A percentile compares a stretch with the other conserved stretches of the same genome.
Conservation (phyloP, 352 stramenopile genomes). For the Pythium rhizo-oryzae region DNA sequence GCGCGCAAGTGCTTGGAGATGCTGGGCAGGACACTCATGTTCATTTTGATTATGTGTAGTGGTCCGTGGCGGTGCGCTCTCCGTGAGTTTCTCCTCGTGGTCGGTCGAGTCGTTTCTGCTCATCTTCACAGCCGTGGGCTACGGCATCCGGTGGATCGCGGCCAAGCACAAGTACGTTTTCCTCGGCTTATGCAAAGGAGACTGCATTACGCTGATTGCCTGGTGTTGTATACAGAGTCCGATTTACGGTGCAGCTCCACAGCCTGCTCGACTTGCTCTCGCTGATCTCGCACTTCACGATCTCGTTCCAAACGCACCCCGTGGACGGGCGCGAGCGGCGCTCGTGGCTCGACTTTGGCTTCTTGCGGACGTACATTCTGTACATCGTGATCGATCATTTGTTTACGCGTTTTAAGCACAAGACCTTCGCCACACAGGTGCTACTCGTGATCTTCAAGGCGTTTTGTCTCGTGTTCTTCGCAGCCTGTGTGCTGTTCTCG, state of each 20-base stretch:
- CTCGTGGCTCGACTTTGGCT: conserved; percentile 89
- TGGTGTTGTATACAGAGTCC: conserved; percentile 41
- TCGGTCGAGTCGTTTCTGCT: conserved; percentile 79
- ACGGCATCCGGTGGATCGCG: conserved; percentile 73
- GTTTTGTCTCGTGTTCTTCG: conserved; percentile 81
- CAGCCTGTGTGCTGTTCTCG: conserved; percentile 80
- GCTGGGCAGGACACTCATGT: not conserved
- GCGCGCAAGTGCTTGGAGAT: too few species aligned
- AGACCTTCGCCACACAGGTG: conserved; percentile 82
- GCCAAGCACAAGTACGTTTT: conserved; percentile 80
- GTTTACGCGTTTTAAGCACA: conserved; percentile 72
- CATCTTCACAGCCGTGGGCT: conserved; percentile 72
- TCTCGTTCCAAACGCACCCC: conserved; percentile 74
- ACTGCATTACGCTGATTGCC: not conserved
- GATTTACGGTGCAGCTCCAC: conserved; percentile 62
- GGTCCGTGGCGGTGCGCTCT: conserved; percentile 64
- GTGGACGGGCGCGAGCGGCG: conserved; percentile 50
- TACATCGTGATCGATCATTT: conserved; percentile 81
- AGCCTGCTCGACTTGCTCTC: conserved; percentile 84
- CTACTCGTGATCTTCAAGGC: conserved; percentile 80
- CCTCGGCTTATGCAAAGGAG: not conserved
- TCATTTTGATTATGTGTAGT: conserved; percentile 35
- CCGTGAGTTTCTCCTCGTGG: conserved; percentile 80
- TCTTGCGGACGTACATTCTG: conserved; percentile 82
- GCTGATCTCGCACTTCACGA: conserved; percentile 79